These are phyloP conservation scores for Neurospora tetrasperma DNA, from an alignment of 495 filamentous ascomycete genomes.

Conservation along the genomic window DNA sequence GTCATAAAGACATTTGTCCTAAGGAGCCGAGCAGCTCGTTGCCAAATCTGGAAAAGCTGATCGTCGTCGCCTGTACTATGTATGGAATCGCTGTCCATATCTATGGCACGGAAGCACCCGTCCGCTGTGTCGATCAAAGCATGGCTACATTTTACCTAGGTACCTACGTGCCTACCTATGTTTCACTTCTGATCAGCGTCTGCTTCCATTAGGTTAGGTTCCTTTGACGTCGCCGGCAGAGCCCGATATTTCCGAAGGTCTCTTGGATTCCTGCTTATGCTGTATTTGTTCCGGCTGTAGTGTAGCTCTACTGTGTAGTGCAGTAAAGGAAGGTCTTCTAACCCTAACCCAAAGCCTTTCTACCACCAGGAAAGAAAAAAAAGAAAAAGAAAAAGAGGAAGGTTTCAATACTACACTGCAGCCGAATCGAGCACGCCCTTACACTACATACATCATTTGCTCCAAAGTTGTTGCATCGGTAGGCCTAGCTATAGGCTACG, in stretches of 20 bases:
- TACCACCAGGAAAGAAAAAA: too few relatives aligned
- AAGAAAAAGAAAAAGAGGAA: too few relatives aligned
- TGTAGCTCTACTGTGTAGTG: too few relatives aligned
- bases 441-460: not conserved
- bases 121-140: not conserved
- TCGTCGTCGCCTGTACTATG: not conserved
- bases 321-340: too few relatives aligned
- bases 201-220: not conserved
- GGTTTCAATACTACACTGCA: too few relatives aligned
- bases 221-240: not conserved
- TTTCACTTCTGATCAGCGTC: not conserved
- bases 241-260: not conserved
- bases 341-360: too few relatives aligned
- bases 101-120: not conserved
- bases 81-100: not conserved
- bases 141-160: too few relatives aligned
- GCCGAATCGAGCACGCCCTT: not conserved
- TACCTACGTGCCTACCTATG: too few relatives aligned
- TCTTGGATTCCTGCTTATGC: not conserved
- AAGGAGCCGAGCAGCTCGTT: not conserved
- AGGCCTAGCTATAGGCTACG: too few relatives aligned
- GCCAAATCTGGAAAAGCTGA: not conserved
- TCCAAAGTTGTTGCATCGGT: not conserved
- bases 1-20: not conserved
- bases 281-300: too few relatives aligned